Evolutionary conservation across 257 asterid genomes (phyloP), one percentile per base, ranked within the genome.

Genomic region (Nicotiana otophora): DNA sequence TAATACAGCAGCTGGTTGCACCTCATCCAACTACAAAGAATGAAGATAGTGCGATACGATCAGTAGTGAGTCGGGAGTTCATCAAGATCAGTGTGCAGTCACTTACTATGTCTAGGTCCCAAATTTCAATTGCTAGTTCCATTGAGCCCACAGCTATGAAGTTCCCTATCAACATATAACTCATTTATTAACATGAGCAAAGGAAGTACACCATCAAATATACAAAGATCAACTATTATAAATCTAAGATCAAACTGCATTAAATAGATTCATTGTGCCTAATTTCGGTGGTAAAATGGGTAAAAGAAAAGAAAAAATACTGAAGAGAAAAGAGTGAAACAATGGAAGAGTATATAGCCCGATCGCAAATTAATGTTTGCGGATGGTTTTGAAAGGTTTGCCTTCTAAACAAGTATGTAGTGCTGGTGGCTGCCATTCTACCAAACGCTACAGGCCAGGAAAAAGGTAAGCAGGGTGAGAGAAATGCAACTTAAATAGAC

Each of bases 51-150:
- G 74, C 5, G 63, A 46, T 80, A 14, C 5, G n/a, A 64, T 62
- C 28, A 81, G 7, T 76, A 36, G 42, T 8, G 46, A 57, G 61
- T 77, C 30, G 10, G 42, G 60, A 55, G 36, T 26, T 70, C 26
- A 78, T 33, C 55, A 82, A 67, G 51, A 19, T 33, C 20, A 62
- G n/a, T 9, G 53, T 12, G 51, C 51, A n/a, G 65, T 48, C 33
- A 79, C 97, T 36, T 91, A 96, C 98, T 61, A 88, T 86, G 77
- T 94, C 98, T 82, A 96, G 98, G 88, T 96, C 98, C 98, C 98
- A 96, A 86, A 96, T 93, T 85, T 96, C 97, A 53, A 94, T 96
- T 64, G 95, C 86, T 20, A 98, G 98, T 34, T 94, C 97, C 98
- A 94, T 93, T 63, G 97, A 91, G 74, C 98, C 99, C 78, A 96